Evolutionary conservation across 2,329 filamentous ascomycete genomes (phyloP).

Genomic region (Elsinoe ampelina): DNA sequence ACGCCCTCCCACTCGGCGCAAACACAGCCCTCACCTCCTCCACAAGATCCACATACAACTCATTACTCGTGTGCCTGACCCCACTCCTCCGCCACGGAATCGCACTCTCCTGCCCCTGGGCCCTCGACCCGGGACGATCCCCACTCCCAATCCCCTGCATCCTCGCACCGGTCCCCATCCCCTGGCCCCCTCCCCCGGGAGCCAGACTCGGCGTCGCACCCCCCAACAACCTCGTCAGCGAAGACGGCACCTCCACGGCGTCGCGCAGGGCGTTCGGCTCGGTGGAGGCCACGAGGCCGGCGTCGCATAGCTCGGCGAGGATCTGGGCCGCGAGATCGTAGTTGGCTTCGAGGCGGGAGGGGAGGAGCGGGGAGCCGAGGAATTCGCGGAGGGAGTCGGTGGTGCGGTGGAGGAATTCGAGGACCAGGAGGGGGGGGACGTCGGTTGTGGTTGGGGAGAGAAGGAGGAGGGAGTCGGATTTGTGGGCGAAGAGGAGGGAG

Average conservation of each 20-base stretch:
- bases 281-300: slow-evolving; percentile 76
- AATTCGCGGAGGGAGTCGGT: slow-evolving; percentile 93
- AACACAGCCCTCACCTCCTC: slow-evolving; percentile 82
- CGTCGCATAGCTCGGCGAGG: slow-evolving; percentile 93
- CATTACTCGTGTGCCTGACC: slow-evolving; percentile 91
- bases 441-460: slow-evolving; percentile 78
- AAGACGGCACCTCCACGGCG: slow-evolving; percentile 81
- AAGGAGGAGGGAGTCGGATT: slow-evolving; percentile 80
- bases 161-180: slow-evolving; percentile 11
- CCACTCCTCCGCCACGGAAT: slow-evolving; percentile 88
- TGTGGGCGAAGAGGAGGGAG: slow-evolving; percentile 77
- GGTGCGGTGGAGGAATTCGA: slow-evolving; percentile 90
- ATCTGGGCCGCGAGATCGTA: slow-evolving; percentile 94
- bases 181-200: slow-evolving; percentile 12
- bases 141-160: not conserved
- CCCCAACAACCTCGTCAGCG: slow-evolving; percentile 79
- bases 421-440: slow-evolving; percentile 76
- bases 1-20: slow-evolving; percentile 77
- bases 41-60: slow-evolving; percentile 91
- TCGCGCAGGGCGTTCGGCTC: slow-evolving; percentile 90
- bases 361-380: slow-evolving; percentile 74
- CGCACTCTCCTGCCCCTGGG: slow-evolving; percentile 30
- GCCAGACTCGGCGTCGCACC: slow-evolving; percentile 29
- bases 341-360: slow-evolving; percentile 75
- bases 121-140: not conserved